Conservation (phyloP, 2,329 filamentous ascomycete species). For the Epichloe amarillans region DNA sequence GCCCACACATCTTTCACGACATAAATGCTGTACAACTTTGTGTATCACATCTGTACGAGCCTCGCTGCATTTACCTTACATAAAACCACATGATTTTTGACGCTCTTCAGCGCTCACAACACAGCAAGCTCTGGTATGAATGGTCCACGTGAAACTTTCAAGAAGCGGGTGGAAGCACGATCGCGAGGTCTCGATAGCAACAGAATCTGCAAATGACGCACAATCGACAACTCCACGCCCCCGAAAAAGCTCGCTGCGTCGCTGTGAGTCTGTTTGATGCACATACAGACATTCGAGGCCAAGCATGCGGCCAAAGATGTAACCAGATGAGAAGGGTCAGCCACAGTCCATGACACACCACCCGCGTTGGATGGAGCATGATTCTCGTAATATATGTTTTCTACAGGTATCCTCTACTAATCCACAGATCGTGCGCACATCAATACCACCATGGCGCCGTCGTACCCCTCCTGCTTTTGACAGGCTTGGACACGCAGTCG, state of each 20-base stretch:
- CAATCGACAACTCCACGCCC: not conserved
- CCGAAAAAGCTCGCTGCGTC: not conserved
- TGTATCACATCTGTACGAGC: not conserved
- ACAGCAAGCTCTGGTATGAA: not conserved
- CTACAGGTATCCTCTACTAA: not conserved
- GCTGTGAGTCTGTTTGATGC: not conserved
- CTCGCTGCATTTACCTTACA: not conserved
- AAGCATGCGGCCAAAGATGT: slow-evolving; percentile 4
- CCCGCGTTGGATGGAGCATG: not conserved
- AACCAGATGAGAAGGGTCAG: slow-evolving; percentile 1
- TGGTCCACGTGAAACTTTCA: not conserved
- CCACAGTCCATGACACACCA: slow-evolving; percentile 1
- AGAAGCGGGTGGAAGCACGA: not conserved
- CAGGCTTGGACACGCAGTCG: too few species aligned
- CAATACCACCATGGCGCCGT: not conserved
- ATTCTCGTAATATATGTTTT: not conserved
- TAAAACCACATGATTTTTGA: not conserved
- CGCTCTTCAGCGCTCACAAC: not conserved
- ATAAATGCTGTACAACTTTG: not conserved
- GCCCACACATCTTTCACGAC: not conserved
- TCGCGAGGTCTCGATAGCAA: not conserved
- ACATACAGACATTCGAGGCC: slow-evolving; percentile 1
- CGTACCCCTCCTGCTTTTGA: not conserved
- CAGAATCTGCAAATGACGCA: not conserved
- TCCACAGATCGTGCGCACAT: not conserved